Evolutionary conservation across 148 eudicot species (phyloP), one percentile per base, ranked within the genome.

Genomic region (Spergularia bocconei): DNA sequence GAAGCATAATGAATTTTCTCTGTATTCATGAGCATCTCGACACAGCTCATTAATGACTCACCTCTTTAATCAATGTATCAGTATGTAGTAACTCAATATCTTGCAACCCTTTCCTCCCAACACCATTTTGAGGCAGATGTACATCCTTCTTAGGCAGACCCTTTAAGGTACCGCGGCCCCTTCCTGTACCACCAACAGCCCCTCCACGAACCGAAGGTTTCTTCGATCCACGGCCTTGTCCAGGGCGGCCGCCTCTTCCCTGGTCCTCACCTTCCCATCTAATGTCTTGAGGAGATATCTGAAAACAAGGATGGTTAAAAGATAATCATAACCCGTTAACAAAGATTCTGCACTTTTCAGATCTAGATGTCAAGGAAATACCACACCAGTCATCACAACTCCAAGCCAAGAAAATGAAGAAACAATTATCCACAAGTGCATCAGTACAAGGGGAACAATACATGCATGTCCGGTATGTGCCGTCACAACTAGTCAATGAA

Each of bases 71-170:
- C 63, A 88, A 81, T 61, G 88, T 84, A 78, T 87, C 89, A 50
- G 92, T 88, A 75, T 88, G 86, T 78, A 87, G 80, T 71, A 88
- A 77, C 80, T 88, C 88, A 67, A 88, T 88, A 83, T 88, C 90
- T 77, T 79, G 85, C 74, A 79, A 69, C 23, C 75, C 80, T 75
- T 85, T 88, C 77, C 79, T 88, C 58, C 86, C 87, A 76, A 85
- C 76, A 72, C 88, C 87, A 74, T 88, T 85, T 79, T 80, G 87
- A 50, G 87, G 80, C 63, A 82, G 54, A 72, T 51, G 70, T n/a
- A 77, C 68, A 70, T 82, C 87, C 51, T 83, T 81, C 72, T 78
- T 86, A 21, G 78, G 62, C 74, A 80, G 90, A 38, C 81, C 79
- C 79, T 85, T 88, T 38, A 81, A 16, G 41, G 80, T 77, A 53